Percentiles rank a stretch among this genome's conserved stretches.
phyloP scores from a whole-genome alignment of 257 asterid genomes.

The Ilex aquifolium region DNA sequence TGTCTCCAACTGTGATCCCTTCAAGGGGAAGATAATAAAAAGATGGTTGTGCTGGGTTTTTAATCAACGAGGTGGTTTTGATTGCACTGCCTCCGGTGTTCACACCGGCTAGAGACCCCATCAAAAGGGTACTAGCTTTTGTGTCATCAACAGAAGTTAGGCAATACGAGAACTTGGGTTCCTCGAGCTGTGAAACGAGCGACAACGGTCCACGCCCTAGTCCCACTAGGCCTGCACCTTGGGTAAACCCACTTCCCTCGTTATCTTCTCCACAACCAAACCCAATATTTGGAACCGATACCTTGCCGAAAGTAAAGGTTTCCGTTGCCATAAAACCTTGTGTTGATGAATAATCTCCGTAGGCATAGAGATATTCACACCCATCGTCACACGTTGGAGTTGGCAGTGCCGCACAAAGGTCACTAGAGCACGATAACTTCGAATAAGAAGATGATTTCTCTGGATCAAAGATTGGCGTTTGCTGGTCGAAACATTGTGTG shows the following conservation, averaged over 20 bases:
- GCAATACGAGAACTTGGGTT: conserved; percentile 71
- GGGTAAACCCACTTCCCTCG: conserved; percentile 59
- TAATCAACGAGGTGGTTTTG: conserved; percentile 45
- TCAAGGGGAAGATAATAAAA: conserved; percentile 67
- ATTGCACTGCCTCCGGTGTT: not conserved
- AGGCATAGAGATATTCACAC: conserved; percentile 60
- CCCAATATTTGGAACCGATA: conserved; percentile 37
- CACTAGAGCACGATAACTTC: conserved; percentile 38
- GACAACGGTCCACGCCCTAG: conserved; percentile 79
- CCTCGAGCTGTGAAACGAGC: conserved; percentile 67
- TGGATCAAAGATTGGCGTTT: conserved; percentile 55
- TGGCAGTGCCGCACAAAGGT: conserved; percentile 50
- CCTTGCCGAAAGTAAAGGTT: conserved; percentile 49
- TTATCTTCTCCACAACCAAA: conserved; percentile 84
- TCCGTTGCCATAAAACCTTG: conserved; percentile 66
- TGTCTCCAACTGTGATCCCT: conserved; percentile 77
- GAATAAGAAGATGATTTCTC: conserved; percentile 47
- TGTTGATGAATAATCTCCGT: conserved; percentile 74
- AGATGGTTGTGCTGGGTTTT: conserved; percentile 59
- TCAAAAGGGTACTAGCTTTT: conserved; percentile 40
- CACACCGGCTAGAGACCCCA: conserved; percentile 47
- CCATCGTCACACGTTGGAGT: conserved; percentile 32
- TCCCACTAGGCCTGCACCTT: conserved; percentile 79
- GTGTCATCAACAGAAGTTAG: conserved; percentile 57
- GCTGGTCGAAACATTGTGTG: conserved; percentile 41